Evolutionary conservation across 768 basidiomycete genomes (phyloP).

Genomic region (Collybiopsis luxurians): DNA sequence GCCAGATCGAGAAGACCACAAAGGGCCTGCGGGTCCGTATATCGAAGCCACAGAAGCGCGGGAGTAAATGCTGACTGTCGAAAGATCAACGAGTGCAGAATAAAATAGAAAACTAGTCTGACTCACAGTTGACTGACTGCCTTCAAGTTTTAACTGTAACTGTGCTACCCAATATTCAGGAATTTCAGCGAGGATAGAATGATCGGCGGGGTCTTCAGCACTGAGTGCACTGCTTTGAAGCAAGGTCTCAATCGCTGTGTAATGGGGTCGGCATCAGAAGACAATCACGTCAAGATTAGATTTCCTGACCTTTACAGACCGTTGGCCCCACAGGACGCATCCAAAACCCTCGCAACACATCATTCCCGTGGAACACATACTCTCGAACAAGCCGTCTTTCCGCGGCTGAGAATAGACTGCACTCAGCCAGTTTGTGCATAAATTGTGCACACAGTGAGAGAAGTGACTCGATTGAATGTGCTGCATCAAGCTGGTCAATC

Average conservation of each 20-base stretch:
- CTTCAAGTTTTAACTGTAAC: neutral
- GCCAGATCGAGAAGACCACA: slow-evolving; percentile 43
- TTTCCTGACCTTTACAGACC: neutral
- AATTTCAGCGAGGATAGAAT: neutral
- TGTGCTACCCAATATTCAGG: neutral
- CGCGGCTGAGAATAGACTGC: neutral
- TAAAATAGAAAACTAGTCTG: neutral
- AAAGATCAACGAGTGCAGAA: neutral
- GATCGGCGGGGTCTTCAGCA: neutral
- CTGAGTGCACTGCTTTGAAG: neutral
- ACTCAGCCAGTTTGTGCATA: neutral
- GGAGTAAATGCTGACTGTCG: slow-evolving; percentile 17
- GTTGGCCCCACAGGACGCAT: neutral
- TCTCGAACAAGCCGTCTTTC: neutral
- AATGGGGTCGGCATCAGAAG: neutral
- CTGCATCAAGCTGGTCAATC: neutral
- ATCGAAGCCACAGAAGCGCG: slow-evolving; percentile 53
- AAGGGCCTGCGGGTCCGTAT: slow-evolving; percentile 40
- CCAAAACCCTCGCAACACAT: neutral
- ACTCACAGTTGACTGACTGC: neutral
- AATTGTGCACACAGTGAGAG: neutral
- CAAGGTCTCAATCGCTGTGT: neutral
- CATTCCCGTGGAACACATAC: neutral
- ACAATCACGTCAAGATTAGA: too few relatives aligned
- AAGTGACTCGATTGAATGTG: neutral